Conservation (phyloP, 2,329 filamentous ascomycete species). For the Remersonia thermophila region DNA sequence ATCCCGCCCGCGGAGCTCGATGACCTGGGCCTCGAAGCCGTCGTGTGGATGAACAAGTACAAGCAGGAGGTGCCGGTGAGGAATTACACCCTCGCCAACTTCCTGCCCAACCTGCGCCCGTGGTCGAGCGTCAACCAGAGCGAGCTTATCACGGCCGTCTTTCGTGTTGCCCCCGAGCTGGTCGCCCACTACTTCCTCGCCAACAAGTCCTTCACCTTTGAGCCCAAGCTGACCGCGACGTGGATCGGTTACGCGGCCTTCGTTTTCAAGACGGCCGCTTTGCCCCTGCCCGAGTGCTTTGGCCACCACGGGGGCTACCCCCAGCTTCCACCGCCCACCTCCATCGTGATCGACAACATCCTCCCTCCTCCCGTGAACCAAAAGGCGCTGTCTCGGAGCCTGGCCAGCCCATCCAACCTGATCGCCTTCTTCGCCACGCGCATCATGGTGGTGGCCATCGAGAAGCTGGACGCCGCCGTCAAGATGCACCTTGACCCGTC, state of each 20-base stretch:
- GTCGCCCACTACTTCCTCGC: slow-evolving; percentile 76
- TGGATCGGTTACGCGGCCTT: slow-evolving; percentile 94
- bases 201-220: slow-evolving; percentile 70
- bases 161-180: slow-evolving; percentile 71
- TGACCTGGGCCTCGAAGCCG: slow-evolving; percentile 55
- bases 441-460: slow-evolving; percentile 63
- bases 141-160: slow-evolving; percentile 69
- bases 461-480: slow-evolving; percentile 59
- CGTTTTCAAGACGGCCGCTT: slow-evolving; percentile 65
- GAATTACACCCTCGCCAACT: slow-evolving; percentile 67
- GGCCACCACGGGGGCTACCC: slow-evolving; percentile 53
- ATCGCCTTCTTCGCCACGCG: slow-evolving; percentile 76
- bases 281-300: slow-evolving; percentile 61
- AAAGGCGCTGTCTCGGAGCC: slow-evolving; percentile 64
- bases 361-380: slow-evolving; percentile 72
- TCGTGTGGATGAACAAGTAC: slow-evolving; percentile 59
- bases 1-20: slow-evolving; percentile 30
- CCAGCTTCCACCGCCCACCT: slow-evolving; percentile 61
- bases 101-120: slow-evolving; percentile 67
- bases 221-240: slow-evolving; percentile 81
- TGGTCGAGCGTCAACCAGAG: slow-evolving; percentile 73
- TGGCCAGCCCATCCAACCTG: slow-evolving; percentile 66
- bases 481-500: slow-evolving; percentile 43
- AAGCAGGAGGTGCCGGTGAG: slow-evolving; percentile 57
- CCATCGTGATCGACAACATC: slow-evolving; percentile 72